phyloP scores from a whole-genome alignment of 352 stramenopile genomes.

The Phytophthora hibernalis region DNA sequence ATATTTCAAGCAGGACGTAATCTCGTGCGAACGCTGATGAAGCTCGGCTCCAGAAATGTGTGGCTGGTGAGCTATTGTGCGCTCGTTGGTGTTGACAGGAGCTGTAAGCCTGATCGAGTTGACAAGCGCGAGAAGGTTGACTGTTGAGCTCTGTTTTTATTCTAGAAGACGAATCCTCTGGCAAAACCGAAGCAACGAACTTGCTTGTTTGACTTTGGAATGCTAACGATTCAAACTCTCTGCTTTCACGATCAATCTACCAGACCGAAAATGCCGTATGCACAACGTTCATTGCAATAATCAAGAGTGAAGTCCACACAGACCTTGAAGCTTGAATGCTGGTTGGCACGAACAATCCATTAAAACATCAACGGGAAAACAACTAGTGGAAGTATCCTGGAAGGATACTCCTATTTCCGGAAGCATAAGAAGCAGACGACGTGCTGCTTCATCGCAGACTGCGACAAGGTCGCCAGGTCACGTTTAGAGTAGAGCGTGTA shows the following conservation, averaged over 20 bases:
- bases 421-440: too few relatives aligned
- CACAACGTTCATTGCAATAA: background rate
- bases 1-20: conserved; percentile 30
- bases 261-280: background rate
- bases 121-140: background rate
- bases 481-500: too few relatives aligned
- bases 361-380: conserved; percentile 28
- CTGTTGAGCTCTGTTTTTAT: too few relatives aligned
- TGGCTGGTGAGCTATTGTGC: background rate
- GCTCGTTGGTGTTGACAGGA: too few relatives aligned
- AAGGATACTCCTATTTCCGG: too few relatives aligned
- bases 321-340: conserved; percentile 12
- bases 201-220: background rate
- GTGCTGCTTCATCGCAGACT: too few relatives aligned
- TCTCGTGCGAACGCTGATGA: background rate
- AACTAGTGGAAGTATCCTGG: too few relatives aligned
- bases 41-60: background rate
- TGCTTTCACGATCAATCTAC: background rate
- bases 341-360: conserved; percentile 13
- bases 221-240: background rate
- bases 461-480: too few relatives aligned
- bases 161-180: background rate
- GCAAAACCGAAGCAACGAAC: background rate
- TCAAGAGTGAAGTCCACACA: conserved; percentile 14
- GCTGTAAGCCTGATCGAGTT: too few relatives aligned